Evolutionary conservation across 306 rosid species (phyloP).

Genomic region (Vicia sativa): DNA sequence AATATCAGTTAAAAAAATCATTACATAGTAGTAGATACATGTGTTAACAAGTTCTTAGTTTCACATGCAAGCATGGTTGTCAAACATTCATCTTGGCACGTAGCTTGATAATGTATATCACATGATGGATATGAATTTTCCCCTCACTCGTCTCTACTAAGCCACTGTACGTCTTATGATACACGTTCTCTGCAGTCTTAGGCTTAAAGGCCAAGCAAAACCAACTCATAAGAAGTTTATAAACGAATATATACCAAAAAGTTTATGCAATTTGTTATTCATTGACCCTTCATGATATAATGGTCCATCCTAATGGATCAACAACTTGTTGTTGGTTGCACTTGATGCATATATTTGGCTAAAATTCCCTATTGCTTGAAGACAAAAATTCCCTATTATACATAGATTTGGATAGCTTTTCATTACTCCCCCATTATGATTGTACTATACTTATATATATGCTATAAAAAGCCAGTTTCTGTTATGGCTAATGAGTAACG

Average conservation of each 20-base stretch:
- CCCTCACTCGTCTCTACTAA: slow-evolving; percentile 36
- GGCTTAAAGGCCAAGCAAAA: slow-evolving; percentile 62
- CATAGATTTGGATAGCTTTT: slow-evolving; percentile 7
- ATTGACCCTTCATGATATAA: slow-evolving; percentile 15
- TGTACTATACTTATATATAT: too few relatives aligned
- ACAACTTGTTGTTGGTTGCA: slow-evolving; percentile 24
- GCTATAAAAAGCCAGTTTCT: slow-evolving; percentile 12
- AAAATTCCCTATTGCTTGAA: slow-evolving; percentile 30
- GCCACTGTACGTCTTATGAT: slow-evolving; percentile 34
- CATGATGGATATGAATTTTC: slow-evolving; percentile 35
- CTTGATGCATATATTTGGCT: slow-evolving; percentile 16
- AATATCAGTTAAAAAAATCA: too few relatives aligned
- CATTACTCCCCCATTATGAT: neutral
- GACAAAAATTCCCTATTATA: neutral
- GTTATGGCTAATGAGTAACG: slow-evolving; percentile 1
- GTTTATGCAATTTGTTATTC: slow-evolving; percentile 1
- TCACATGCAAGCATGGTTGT: slow-evolving; percentile 1
- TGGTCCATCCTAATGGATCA: slow-evolving; percentile 28
- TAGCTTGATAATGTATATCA: slow-evolving; percentile 25
- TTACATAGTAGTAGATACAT: too few relatives aligned
- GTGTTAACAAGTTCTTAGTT: neutral
- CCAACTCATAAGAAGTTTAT: slow-evolving; percentile 18
- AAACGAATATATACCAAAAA: slow-evolving; percentile 22
- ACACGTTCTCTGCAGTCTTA: slow-evolving; percentile 36
- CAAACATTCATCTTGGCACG: slow-evolving; percentile 3